Evolutionary conservation across 495 filamentous ascomycete species (phyloP).

Genomic region (Cudoniella acicularis): DNA sequence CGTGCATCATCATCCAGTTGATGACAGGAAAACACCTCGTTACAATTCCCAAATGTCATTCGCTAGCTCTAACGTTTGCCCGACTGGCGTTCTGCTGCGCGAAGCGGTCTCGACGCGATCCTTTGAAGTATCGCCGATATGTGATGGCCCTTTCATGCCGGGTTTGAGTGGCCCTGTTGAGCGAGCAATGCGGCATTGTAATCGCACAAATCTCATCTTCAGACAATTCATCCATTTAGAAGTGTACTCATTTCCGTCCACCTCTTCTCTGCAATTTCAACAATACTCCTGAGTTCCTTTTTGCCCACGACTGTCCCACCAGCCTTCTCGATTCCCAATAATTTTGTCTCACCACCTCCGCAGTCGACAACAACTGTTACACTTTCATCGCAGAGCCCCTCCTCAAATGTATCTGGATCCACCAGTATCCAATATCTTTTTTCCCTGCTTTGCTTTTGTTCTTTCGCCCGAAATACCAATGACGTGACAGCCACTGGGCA

Average conservation of each 20-base stretch:
- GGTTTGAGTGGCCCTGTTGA: too few relatives aligned
- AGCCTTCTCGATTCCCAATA: slow-evolving; percentile 72
- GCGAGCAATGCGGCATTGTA: too few relatives aligned
- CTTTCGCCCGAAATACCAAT: slow-evolving; percentile 67
- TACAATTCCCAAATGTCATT: too few relatives aligned
- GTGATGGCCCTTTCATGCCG: too few relatives aligned
- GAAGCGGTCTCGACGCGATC: too few relatives aligned
- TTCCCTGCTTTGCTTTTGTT: slow-evolving; percentile 42
- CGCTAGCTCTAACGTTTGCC: too few relatives aligned
- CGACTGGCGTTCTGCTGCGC: too few relatives aligned
- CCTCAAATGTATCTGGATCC: slow-evolving; percentile 89
- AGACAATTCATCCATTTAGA: slow-evolving; percentile 30
- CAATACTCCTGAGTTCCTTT: slow-evolving; percentile 50
- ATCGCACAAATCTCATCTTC: neutral
- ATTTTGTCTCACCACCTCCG: slow-evolving; percentile 42
- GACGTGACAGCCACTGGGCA: slow-evolving; percentile 71
- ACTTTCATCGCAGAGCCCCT: slow-evolving; percentile 70
- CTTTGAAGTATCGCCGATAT: too few relatives aligned
- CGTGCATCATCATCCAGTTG: too few relatives aligned
- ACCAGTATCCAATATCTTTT: slow-evolving; percentile 70
- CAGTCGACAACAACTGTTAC: slow-evolving; percentile 71
- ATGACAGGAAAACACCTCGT: too few relatives aligned
- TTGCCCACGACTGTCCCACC: slow-evolving; percentile 65
- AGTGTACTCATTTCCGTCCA: slow-evolving; percentile 51
- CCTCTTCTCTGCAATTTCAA: slow-evolving; percentile 48